A percentile compares a stretch with the other conserved stretches of the same genome.
phyloP scores from a whole-genome alignment of 2,329 filamentous ascomycete genomes.

The Diaporthe australafricana region DNA sequence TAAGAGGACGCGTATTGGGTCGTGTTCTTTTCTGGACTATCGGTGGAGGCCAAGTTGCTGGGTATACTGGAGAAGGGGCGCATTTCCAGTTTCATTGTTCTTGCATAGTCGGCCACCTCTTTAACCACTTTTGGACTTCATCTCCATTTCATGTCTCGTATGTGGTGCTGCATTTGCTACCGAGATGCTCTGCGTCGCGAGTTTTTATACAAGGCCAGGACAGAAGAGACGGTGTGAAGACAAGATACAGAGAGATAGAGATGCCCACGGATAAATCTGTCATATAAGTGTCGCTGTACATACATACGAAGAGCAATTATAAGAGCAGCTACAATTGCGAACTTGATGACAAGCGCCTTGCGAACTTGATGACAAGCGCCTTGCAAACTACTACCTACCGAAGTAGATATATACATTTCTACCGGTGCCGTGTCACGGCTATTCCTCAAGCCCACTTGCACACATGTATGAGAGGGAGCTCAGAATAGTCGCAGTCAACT shows the following conservation, averaged over 20 bases:
- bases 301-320: neutral
- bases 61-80: neutral
- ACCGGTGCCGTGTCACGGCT: too few species aligned
- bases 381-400: too few species aligned
- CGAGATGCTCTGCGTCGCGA: neutral
- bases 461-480: neutral
- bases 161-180: neutral
- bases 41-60: neutral
- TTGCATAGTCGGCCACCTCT: slow-evolving; percentile 1
- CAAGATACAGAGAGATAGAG: neutral
- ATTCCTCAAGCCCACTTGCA: neutral
- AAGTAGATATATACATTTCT: too few species aligned
- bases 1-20: neutral
- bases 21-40: neutral
- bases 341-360: neutral
- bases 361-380: too few species aligned
- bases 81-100: neutral
- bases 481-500: too few species aligned
- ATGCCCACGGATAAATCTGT: neutral
- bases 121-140: neutral
- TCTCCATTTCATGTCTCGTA: neutral
- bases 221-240: slow-evolving; percentile 11
- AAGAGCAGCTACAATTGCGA: neutral
- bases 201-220: neutral
- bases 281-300: neutral